Evolutionary conservation across 441 rosid genomes (phyloP).

Genomic region (Populus hybrid): DNA sequence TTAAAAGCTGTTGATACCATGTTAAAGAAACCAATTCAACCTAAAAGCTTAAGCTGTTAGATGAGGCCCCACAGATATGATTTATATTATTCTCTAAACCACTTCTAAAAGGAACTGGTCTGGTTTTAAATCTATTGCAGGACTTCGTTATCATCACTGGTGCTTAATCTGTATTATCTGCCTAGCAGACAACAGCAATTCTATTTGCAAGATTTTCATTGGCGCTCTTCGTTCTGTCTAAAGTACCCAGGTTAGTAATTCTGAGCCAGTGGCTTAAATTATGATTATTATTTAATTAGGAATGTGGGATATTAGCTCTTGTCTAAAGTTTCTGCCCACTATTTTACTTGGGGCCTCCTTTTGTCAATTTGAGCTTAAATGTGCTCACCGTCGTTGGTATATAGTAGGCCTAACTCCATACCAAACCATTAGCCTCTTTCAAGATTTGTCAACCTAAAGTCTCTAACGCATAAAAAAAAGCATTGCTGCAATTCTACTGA

Average conservation of each 20-base stretch:
- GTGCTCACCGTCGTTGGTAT: not conserved
- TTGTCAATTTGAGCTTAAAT: not conserved
- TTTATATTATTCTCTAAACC: too few relatives aligned
- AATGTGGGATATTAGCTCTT: not conserved
- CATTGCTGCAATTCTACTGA: too few relatives aligned
- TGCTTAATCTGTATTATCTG: not conserved
- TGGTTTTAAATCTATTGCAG: slow-evolving; percentile 22
- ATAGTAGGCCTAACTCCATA: not conserved
- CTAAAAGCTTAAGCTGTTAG: too few relatives aligned
- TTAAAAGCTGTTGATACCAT: too few relatives aligned
- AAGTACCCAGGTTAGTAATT: not conserved
- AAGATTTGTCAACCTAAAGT: too few relatives aligned
- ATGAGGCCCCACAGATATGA: too few relatives aligned
- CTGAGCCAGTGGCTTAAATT: not conserved
- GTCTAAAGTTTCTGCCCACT: not conserved
- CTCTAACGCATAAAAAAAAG: too few relatives aligned
- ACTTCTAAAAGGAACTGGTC: slow-evolving; percentile 44
- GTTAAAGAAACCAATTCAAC: too few relatives aligned
- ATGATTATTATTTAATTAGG: not conserved
- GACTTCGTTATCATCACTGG: too few relatives aligned
- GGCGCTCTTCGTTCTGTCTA: not conserved
- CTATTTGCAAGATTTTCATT: not conserved
- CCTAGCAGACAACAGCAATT: not conserved
- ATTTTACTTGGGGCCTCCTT: not conserved
- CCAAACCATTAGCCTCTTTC: too few relatives aligned